A percentile compares a stretch with the other conserved stretches of the same genome.
These are phyloP conservation scores for Kwoniella shivajii DNA, from an alignment of 1,284 basidiomycete species.

Conservation along the genomic window DNA sequence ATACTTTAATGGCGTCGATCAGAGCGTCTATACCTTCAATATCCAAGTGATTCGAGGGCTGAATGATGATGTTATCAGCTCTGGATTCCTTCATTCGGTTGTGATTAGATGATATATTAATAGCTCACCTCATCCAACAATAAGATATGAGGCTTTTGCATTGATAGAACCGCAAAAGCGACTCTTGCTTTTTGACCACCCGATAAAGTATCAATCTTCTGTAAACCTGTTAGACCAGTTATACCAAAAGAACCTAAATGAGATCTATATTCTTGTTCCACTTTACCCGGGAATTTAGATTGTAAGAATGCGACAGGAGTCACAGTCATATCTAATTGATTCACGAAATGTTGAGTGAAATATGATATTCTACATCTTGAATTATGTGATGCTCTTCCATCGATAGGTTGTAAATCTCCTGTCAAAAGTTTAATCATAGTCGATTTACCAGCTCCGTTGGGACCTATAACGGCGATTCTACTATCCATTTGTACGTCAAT, in stretches of 20 bases:
- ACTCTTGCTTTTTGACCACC: constrained; percentile 98
- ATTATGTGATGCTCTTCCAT: constrained; percentile 86
- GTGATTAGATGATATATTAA: not conserved
- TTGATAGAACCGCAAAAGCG: constrained; percentile 87
- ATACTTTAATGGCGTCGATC: constrained; percentile 80
- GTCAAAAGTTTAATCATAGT: constrained; percentile 84
- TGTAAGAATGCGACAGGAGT: constrained; percentile 91
- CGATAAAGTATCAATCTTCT: constrained; percentile 59
- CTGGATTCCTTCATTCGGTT: not conserved
- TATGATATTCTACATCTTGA: constrained; percentile 87
- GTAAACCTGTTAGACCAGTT: constrained; percentile 84
- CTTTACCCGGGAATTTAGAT: constrained; percentile 87
- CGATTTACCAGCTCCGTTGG: constrained; percentile 61
- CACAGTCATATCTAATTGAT: constrained; percentile 81
- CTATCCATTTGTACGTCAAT: constrained; percentile 90
- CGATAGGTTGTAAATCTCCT: constrained; percentile 78
- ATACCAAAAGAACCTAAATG: constrained; percentile 99
- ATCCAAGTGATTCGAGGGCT: constrained; percentile 98
- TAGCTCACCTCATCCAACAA: constrained; percentile 78
- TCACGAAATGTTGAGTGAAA: constrained; percentile 98
- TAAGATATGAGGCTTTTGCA: constrained; percentile 84
- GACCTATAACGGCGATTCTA: constrained; percentile 85
- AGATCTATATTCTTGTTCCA: constrained; percentile 91
- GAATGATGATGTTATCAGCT: constrained; percentile 10
- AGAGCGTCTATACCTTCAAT: constrained; percentile 96